Evolutionary conservation across 176 grass and related monocot genomes (phyloP), one percentile per base, ranked within the genome.

Genomic region (Saccharum officinarum): DNA sequence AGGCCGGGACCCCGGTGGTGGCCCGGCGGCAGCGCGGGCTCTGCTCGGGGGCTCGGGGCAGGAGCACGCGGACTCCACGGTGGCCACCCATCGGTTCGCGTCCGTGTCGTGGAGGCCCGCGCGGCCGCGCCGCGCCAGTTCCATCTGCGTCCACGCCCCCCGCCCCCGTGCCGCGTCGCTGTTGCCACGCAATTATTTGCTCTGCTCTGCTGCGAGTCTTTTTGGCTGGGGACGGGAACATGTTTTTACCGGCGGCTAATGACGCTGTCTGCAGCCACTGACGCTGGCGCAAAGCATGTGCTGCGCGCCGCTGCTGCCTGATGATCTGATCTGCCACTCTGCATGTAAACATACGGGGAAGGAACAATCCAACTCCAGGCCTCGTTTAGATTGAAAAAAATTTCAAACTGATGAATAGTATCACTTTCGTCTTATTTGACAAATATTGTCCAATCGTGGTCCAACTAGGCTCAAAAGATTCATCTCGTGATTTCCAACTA

Each of bases 131-230:
- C 25, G 78, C 10, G 78, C 31, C 79, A 76, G 62, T 13, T 79
- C 71, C 71, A 3, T 65, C 12, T 3, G 1, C 37, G 22, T 42
- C 26, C 5, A 6, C 49, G 49, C 5, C 46, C 46, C 78, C 3
- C 85, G 20, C 33, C 45, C 46, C 13, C 46, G 8, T 55, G 49
- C 25, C 20, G 82, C 62, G 76, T 71, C 37, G 83, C 49, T 67
- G 49, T 62, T 14, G 83, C 85, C 86, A 69, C 72, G 23, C 65
- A 62, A 83, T 83, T 41, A 60, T 30, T 60, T 3, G 17, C 20
- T 1, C 4, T 63, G n/a, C 57, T n/a, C 22, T 23, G 3, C 57
- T 23, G 18, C 55, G 0, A 15, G 17, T 20, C 50, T 20, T 54
- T 54, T 54, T 54, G 11, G 39, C 22, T 38, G 36, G 23, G 23